A percentile compares a stretch with the other conserved stretches of the same genome.
These are phyloP conservation scores for Botrytis deweyae DNA, from an alignment of 2,329 filamentous ascomycete genomes.

Conservation along the genomic window DNA sequence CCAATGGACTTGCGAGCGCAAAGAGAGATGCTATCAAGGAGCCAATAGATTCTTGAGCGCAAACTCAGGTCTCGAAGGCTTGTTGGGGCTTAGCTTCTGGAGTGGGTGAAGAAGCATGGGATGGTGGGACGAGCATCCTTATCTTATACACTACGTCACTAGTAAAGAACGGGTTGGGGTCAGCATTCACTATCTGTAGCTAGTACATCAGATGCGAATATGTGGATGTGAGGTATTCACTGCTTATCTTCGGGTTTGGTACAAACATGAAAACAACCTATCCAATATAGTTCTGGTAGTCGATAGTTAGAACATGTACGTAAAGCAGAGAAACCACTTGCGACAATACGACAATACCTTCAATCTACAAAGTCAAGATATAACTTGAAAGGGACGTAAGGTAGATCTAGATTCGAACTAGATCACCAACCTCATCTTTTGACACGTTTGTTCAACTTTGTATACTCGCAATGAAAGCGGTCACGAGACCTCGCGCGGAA, in stretches of 20 bases:
- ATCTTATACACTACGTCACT: not conserved
- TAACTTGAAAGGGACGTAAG: rapidly evolving
- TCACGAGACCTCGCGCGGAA: no score
- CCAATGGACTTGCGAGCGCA: not conserved
- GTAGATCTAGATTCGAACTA: not conserved
- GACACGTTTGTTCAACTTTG: not conserved
- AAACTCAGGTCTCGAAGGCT: not conserved
- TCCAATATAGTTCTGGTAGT: not conserved
- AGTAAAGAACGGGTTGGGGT: rapidly evolving
- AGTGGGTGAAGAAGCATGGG: not conserved
- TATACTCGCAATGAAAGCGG: no score
- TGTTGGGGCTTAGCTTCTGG: not conserved
- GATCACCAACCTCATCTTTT: not conserved
- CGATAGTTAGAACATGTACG: rapidly evolving
- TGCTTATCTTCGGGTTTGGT: not conserved
- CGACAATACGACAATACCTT: not conserved
- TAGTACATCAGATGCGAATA: not conserved
- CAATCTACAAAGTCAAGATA: not conserved
- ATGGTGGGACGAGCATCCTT: not conserved
- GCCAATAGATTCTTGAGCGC: not conserved
- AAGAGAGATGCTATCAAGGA: no score
- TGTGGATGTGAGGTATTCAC: not conserved
- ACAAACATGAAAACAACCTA: no score
- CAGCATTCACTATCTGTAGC: not conserved
- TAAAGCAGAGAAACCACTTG: rapidly evolving